Evolutionary conservation across 441 rosid genomes (phyloP).

Genomic region (Syzygium syzygioides): DNA sequence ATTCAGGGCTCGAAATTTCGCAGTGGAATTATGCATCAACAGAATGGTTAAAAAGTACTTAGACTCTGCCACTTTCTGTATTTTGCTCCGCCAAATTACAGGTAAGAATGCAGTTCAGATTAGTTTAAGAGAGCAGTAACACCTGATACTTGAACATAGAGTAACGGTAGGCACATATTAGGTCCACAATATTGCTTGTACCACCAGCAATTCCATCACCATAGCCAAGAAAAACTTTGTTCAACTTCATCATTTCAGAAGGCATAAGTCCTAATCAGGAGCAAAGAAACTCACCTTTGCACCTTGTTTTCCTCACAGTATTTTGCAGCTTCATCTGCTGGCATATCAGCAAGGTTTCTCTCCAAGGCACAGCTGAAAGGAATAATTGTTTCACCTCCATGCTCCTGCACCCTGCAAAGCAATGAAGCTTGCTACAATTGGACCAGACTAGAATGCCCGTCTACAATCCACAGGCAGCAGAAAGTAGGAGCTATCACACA

Average conservation of each 20-base stretch:
- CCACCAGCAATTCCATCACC: background rate
- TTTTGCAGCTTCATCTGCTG: conserved; percentile 64
- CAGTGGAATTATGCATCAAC: background rate
- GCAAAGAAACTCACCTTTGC: conserved; percentile 64
- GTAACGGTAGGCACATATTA: background rate
- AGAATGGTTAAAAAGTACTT: background rate
- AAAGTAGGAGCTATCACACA: background rate
- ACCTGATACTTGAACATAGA: background rate
- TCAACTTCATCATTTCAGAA: background rate
- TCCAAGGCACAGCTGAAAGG: conserved; percentile 89
- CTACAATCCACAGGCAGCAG: too few relatives aligned
- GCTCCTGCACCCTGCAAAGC: conserved; percentile 87
- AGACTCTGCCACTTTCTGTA: background rate
- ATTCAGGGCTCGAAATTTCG: background rate
- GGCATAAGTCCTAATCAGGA: background rate
- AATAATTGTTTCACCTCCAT: conserved; percentile 88
- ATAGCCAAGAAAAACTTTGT: background rate
- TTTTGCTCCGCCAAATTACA: background rate
- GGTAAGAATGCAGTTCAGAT: background rate
- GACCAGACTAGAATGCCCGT: too few relatives aligned
- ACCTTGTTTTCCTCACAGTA: conserved; percentile 97
- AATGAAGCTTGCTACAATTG: background rate
- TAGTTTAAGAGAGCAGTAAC: background rate
- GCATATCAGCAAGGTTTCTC: conserved; percentile 77
- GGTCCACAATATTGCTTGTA: background rate